Evolutionary conservation across 352 stramenopile species (phyloP).

Genomic region (Globisporangium ultimum): DNA sequence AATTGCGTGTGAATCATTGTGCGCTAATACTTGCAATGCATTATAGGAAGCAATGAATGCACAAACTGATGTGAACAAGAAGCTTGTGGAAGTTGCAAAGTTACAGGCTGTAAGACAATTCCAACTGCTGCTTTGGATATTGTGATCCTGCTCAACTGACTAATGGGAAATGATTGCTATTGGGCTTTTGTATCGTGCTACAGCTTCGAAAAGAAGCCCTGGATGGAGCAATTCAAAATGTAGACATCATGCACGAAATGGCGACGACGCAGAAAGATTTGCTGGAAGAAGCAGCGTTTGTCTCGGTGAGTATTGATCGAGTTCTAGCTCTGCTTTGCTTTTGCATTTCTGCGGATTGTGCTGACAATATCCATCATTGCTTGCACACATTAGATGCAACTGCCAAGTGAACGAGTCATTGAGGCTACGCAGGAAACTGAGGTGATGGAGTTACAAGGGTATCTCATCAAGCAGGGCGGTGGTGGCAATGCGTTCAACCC

Average conservation of each 20-base stretch:
- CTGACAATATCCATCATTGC: background rate
- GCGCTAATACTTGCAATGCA: background rate
- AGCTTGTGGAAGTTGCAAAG: constrained; percentile 64
- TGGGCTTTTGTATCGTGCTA: constrained; percentile 1
- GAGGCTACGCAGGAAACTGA: constrained; percentile 70
- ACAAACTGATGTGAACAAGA: constrained; percentile 57
- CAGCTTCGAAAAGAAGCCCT: constrained; percentile 74
- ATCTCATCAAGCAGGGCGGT: constrained; percentile 84
- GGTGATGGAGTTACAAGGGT: constrained; percentile 67
- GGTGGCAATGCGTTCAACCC: constrained; percentile 76
- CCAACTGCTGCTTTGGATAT: background rate
- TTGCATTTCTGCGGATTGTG: background rate
- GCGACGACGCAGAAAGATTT: constrained; percentile 65
- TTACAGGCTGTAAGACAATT: constrained; percentile 48
- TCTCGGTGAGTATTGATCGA: constrained; percentile 40
- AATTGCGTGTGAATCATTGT: background rate
- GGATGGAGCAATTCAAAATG: constrained; percentile 57
- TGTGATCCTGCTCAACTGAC: background rate
- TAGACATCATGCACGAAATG: constrained; percentile 65
- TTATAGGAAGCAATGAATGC: constrained; percentile 40
- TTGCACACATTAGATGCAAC: constrained; percentile 39
- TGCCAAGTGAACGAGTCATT: constrained; percentile 77
- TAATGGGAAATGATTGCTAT: background rate
- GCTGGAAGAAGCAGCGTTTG: constrained; percentile 75
- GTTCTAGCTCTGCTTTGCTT: too few relatives aligned